These are phyloP conservation scores for Starmerella davenportii DNA, from an alignment of 805 yeast genomes.

Conservation along the genomic window DNA sequence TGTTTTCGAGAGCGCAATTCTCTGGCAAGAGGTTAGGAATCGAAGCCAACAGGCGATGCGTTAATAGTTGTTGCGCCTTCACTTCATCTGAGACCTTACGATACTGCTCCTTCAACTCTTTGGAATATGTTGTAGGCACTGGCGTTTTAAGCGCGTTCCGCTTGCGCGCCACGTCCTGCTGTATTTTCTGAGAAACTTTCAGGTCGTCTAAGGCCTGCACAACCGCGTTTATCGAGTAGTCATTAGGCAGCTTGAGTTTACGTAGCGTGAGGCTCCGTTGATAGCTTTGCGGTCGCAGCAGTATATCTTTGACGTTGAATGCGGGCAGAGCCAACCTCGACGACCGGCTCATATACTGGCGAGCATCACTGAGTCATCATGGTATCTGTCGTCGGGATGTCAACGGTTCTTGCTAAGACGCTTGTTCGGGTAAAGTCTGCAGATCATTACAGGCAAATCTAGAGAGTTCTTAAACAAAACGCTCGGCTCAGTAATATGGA, in stretches of 20 bases:
- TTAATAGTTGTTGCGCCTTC: neutral
- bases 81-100: neutral
- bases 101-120: neutral
- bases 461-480: no score
- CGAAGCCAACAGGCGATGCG: slow-evolving; percentile 16
- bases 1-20: slow-evolving; percentile 2
- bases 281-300: slow-evolving; percentile 11
- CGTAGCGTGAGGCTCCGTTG: slow-evolving; percentile 17
- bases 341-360: slow-evolving; percentile 4
- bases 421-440: no score
- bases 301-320: slow-evolving; percentile 13
- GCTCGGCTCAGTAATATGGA: no score
- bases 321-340: slow-evolving; percentile 14
- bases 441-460: no score
- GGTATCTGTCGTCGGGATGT: no score
- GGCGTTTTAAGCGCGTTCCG: neutral
- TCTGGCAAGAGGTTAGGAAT: slow-evolving; percentile 19
- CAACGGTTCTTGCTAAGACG: no score
- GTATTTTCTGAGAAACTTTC: no score
- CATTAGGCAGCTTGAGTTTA: slow-evolving; percentile 11
- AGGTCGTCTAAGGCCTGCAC: slow-evolving; percentile 15
- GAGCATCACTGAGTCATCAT: no score
- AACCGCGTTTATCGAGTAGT: slow-evolving; percentile 15
- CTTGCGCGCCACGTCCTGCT: no score
- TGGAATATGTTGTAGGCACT: neutral